phyloP scores from a whole-genome alignment of 805 yeast genomes.

The Kodamaea laetipori region DNA sequence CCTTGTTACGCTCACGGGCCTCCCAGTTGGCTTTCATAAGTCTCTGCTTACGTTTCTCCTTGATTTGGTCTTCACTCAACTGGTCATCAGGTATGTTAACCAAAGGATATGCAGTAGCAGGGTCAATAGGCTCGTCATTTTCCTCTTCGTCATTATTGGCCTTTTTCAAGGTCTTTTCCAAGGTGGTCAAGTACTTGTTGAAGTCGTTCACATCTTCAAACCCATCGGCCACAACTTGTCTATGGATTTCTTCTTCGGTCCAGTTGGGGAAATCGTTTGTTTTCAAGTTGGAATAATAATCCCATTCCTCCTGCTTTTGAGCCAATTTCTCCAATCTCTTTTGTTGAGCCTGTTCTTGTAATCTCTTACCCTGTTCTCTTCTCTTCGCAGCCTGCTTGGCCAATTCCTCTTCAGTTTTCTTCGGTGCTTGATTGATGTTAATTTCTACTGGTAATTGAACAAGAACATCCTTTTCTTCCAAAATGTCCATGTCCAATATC shows the following conservation, averaged over 20 bases:
- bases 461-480: constrained; percentile 72
- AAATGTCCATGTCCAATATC: constrained; percentile 58
- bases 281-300: constrained; percentile 63
- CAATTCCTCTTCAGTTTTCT: constrained; percentile 81
- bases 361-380: constrained; percentile 78
- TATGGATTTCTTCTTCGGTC: constrained; percentile 54
- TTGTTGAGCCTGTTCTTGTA: constrained; percentile 92
- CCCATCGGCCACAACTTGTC: constrained; percentile 67
- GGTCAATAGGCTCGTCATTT: constrained; percentile 42
- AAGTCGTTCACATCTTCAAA: constrained; percentile 76
- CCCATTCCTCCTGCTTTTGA: constrained; percentile 79
- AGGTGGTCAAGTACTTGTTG: constrained; percentile 58
- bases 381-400: constrained; percentile 75
- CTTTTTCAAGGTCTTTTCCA: constrained; percentile 69
- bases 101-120: constrained; percentile 65
- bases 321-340: constrained; percentile 76
- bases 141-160: constrained; percentile 59
- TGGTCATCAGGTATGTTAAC: constrained; percentile 84
- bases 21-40: constrained; percentile 85
- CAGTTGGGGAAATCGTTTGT: constrained; percentile 49
- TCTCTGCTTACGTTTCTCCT: constrained; percentile 83
- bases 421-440: constrained; percentile 55
- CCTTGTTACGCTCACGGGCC: constrained; percentile 80
- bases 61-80: constrained; percentile 73
- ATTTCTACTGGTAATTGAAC: constrained; percentile 77